Base-by-base conservation (phyloP, 2,329 filamentous ascomycete genomes). In the Myriosclerotinia scirpicola region DNA sequence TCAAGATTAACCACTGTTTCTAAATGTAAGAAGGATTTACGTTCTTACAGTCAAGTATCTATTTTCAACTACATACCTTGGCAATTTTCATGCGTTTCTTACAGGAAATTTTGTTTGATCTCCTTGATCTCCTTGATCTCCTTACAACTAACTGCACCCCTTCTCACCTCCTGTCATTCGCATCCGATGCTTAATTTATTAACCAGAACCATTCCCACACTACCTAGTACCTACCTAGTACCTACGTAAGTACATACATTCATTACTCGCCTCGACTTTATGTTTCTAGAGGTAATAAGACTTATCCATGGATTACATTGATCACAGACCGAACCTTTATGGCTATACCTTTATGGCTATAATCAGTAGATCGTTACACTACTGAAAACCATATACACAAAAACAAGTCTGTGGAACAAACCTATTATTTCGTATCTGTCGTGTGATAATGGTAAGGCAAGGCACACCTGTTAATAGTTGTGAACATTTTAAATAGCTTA, bases 21-120 rank as follows among this genome's bases (percentile, higher is more conserved):
- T 60, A 36, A 48, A 36, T 20, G 20, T 46, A 36, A 38, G 44
- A 38, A 60, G 56, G 56, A 60, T 36, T 60, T n/a, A 50, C 56
- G 1, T 60, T 30, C 56, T 38, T 60, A 38, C 44, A 38, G n/a
- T 36, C 20, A 34, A 50, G 15, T 22, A 60, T 60, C 30, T 9
- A 48, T 36, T 26, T 48, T 50, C 56, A 17, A 22, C 1, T 20
- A n/a, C n/a, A n/a, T n/a, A 22, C 44, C n/a, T 60, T 3, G 15
- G 26, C 5, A 56, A 12, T 42, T 17, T 56, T 26, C 36, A 59
- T 46, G n/a, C 40, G 46, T 46, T 26, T 59, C 55, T 46, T 46
- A n/a, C 26, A 3, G 40, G 42, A 46, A 59, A 30, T 34, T 46
- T 46, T 34, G 42, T 59, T 59, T 34, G 40, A 40, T 44, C 36